phyloP scores from a whole-genome alignment of 352 stramenopile genomes.

The Globisporangium middletonii region DNA sequence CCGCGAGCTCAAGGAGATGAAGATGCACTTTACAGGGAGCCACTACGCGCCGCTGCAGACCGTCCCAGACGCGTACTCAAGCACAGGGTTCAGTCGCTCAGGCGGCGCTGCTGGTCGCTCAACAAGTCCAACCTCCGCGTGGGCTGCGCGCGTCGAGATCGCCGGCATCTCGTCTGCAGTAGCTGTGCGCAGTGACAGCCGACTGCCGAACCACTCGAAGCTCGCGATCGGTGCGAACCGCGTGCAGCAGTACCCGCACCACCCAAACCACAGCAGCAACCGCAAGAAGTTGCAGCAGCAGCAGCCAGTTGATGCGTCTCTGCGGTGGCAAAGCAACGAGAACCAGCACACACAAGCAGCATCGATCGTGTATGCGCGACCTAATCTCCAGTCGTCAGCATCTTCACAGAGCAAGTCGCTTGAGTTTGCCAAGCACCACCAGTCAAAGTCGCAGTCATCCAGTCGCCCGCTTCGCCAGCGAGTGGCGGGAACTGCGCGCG shows the following conservation, averaged over 20 bases:
- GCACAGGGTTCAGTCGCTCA: background rate
- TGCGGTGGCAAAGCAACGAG: background rate
- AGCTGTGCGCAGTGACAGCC: background rate
- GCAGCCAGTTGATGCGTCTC: background rate
- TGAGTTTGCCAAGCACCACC: background rate
- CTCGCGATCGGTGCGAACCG: conserved; percentile 1
- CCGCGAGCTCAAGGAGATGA: conserved; percentile 39
- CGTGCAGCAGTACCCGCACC: background rate
- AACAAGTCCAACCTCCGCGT: conserved; percentile 19
- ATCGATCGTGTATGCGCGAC: conserved; percentile 11
- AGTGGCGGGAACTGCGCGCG: background rate
- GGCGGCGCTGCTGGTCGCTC: background rate
- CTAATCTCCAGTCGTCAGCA: background rate
- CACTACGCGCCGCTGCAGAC: conserved; percentile 34
- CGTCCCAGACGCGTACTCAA: background rate
- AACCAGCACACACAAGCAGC: background rate
- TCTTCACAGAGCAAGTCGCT: background rate
- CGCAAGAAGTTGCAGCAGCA: background rate
- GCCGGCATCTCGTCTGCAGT: conserved; percentile 28
- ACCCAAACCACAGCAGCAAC: conserved; percentile 12
- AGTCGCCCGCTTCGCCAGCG: background rate
- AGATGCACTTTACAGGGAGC: conserved; percentile 31
- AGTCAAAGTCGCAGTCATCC: background rate
- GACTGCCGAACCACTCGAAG: conserved; percentile 3
- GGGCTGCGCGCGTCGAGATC: conserved; percentile 56